Evolutionary conservation across 768 basidiomycete genomes (phyloP).

Genomic region (Tephrocybe sp.): DNA sequence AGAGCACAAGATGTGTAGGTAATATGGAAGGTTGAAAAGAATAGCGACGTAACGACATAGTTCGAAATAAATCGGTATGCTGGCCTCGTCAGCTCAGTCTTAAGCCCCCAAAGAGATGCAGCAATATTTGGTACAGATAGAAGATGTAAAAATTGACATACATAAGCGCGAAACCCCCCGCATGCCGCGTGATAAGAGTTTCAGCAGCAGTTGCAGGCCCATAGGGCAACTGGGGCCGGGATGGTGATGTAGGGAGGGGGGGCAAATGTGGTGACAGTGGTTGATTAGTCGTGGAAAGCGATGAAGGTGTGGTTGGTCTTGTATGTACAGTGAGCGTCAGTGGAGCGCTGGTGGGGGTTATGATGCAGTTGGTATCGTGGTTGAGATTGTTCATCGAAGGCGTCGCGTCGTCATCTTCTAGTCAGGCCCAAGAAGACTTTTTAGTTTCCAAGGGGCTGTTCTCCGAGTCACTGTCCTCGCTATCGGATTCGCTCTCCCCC

Average conservation of each 20-base stretch:
- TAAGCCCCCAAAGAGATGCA: conserved; percentile 21
- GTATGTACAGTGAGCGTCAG: conserved; percentile 9
- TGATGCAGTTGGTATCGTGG: conserved; percentile 16
- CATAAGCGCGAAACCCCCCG: conserved; percentile 19
- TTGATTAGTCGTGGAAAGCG: background rate
- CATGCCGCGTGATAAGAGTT: conserved; percentile 16
- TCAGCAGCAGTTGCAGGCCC: conserved; percentile 15
- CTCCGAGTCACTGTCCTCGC: conserved; percentile 41
- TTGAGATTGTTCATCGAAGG: background rate
- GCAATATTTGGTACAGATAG: conserved; percentile 23
- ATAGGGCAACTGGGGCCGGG: conserved; percentile 14
- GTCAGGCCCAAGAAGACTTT: conserved; percentile 19
- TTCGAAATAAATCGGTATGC: conserved; percentile 2
- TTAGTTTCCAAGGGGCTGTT: conserved; percentile 30
- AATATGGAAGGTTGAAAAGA: too few species aligned
- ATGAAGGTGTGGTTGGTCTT: conserved; percentile 8
- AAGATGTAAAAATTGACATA: conserved; percentile 22
- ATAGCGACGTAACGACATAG: conserved; percentile 5
- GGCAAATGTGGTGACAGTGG: background rate
- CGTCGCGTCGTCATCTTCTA: conserved; percentile 15
- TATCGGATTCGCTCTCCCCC: conserved; percentile 28
- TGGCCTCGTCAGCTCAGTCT: conserved; percentile 6
- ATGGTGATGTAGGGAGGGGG: background rate
- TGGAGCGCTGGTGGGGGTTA: conserved; percentile 9
- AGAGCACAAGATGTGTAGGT: background rate